A percentile compares a stretch with the other conserved stretches of the same genome.
phyloP scores from a whole-genome alignment of 352 stramenopile species.

The Elongisporangium senticosum region DNA sequence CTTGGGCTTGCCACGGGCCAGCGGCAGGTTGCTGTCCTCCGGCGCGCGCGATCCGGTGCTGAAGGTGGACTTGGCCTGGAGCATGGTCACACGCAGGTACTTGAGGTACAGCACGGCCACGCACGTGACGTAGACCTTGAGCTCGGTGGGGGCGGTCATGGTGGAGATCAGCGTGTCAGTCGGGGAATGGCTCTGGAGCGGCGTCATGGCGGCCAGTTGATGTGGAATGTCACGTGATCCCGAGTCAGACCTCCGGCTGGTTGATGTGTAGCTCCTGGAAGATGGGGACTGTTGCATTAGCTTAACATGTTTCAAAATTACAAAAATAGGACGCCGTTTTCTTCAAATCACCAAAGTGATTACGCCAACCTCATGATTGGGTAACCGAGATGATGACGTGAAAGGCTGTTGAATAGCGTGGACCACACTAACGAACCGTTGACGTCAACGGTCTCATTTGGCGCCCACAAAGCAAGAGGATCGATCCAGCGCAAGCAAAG shows the following conservation, averaged over 20 bases:
- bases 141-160: neutral
- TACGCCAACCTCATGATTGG: neutral
- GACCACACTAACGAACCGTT: neutral
- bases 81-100: constrained; percentile 1
- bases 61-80: constrained; percentile 4
- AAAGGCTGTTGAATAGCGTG: neutral
- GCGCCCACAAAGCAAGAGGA: neutral
- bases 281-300: neutral
- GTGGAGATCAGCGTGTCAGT: neutral
- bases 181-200: neutral
- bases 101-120: constrained; percentile 3
- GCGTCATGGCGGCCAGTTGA: neutral
- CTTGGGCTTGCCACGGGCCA: constrained; percentile 3
- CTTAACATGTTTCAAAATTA: too few species aligned
- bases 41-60: constrained; percentile 1
- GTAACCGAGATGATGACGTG: neutral
- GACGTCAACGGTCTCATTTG: neutral
- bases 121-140: constrained; percentile 4
- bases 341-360: too few species aligned
- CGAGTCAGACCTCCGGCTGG: neutral
- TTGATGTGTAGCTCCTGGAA: neutral
- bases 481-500: neutral
- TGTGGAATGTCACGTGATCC: neutral
- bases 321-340: too few species aligned
- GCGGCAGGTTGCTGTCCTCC: constrained; percentile 3